Conservation (phyloP, 179 eudicot genomes). For the Beta macrorhiza region DNA sequence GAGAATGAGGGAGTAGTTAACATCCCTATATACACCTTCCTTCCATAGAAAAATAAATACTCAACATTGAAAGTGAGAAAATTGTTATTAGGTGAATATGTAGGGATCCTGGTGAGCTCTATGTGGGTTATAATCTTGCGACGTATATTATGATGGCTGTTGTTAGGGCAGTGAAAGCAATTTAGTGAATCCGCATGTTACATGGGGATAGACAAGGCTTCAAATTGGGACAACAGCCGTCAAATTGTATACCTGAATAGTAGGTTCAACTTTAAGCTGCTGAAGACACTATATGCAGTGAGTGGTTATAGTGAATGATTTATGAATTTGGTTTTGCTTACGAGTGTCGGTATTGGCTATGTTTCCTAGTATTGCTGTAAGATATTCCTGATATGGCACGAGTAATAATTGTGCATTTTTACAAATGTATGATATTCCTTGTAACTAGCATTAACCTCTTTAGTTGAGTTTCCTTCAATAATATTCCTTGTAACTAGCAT, state of each 20-base stretch:
- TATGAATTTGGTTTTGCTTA: background rate
- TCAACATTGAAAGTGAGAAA: no score
- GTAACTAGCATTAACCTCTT: background rate
- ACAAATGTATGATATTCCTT: background rate
- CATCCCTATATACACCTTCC: background rate
- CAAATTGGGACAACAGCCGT: background rate
- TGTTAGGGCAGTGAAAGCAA: background rate
- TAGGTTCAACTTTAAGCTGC: background rate
- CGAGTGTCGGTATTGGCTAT: background rate
- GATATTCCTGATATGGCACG: background rate
- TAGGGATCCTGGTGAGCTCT: background rate
- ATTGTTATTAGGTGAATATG: no score
- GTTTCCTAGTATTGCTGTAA: background rate
- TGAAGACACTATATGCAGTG: background rate
- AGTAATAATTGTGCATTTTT: background rate
- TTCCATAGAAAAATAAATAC: no score
- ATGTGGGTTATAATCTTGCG: background rate
- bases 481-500: background rate
- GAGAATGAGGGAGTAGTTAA: no score
- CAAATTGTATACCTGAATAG: background rate
- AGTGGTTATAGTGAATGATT: background rate
- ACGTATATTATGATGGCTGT: background rate
- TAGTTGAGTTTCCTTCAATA: background rate
- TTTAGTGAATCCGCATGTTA: background rate
- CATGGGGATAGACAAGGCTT: background rate